Conservation (phyloP, 371 early-diverging fungal species). For the Apophysomyces elegans region DNA sequence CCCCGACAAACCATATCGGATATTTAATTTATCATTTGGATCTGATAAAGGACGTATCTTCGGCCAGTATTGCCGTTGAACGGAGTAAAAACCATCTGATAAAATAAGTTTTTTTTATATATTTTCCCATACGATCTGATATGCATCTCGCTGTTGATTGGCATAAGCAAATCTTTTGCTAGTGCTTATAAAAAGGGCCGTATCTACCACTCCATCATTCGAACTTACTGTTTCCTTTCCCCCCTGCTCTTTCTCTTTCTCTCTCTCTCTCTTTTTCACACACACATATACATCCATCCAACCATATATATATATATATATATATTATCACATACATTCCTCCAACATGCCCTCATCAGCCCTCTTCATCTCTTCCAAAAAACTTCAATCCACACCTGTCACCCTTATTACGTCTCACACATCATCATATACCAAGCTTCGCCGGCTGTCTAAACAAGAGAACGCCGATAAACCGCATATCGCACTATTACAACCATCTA, state of each 20-base stretch:
- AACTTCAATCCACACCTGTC: not conserved
- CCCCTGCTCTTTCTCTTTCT: not conserved
- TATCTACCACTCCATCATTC: not conserved
- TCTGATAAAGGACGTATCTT: slow-evolving; percentile 3
- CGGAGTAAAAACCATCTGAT: slow-evolving; percentile 7
- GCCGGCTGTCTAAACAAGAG: not conserved
- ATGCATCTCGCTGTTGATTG: not conserved
- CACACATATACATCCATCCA: not conserved
- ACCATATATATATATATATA: not conserved
- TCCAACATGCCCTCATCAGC: not conserved
- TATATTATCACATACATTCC: too few relatives aligned
- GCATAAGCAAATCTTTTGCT: not conserved
- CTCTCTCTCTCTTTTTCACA: not conserved
- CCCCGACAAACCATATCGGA: slow-evolving; percentile 1
- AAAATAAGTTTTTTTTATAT: not conserved
- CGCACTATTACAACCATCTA: not conserved
- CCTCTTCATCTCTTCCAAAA: not conserved
- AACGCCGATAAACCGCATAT: not conserved
- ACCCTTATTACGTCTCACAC: not conserved
- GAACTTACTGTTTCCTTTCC: not conserved
- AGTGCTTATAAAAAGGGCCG: not conserved
- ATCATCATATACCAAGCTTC: slow-evolving; percentile 8
- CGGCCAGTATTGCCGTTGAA: slow-evolving; percentile 2
- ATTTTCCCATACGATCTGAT: slow-evolving; percentile 10
- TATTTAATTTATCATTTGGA: not conserved